phyloP scores from a whole-genome alignment of 2,329 filamentous ascomycete genomes.

The Neopestalotiopsis sp. region DNA sequence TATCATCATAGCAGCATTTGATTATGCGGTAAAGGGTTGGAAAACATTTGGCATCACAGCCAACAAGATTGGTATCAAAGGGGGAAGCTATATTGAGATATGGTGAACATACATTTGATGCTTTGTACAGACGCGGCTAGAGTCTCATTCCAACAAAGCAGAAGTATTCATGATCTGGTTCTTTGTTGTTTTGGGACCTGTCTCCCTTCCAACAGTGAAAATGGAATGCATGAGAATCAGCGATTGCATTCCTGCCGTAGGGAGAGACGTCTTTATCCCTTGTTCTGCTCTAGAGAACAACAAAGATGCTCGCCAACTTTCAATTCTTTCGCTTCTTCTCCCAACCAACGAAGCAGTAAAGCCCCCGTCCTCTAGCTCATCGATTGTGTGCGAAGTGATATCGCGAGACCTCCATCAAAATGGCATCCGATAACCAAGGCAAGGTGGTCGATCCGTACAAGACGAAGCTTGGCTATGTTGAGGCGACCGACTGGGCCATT shows the following conservation, averaged over 20 bases:
- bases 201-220: background rate
- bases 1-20: background rate
- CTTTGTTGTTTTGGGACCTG: background rate
- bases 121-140: background rate
- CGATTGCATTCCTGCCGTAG: background rate
- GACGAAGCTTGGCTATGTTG: constrained; percentile 40
- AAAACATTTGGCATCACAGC: background rate
- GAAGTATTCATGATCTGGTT: background rate
- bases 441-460: constrained; percentile 24
- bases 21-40: background rate
- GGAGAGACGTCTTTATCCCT: background rate
- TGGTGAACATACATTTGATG: background rate
- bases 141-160: background rate
- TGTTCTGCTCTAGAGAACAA: background rate
- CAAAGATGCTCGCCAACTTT: background rate
- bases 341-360: background rate
- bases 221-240: constrained; percentile 5
- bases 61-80: background rate
- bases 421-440: background rate
- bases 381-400: background rate
- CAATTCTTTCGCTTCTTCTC: background rate
- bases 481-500: constrained; percentile 44
- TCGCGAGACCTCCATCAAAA: background rate
- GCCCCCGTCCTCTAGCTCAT: background rate
- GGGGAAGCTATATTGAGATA: background rate